phyloP scores from a whole-genome alignment of 2,329 filamentous ascomycete species.

The Ascochyta koolunga region DNA sequence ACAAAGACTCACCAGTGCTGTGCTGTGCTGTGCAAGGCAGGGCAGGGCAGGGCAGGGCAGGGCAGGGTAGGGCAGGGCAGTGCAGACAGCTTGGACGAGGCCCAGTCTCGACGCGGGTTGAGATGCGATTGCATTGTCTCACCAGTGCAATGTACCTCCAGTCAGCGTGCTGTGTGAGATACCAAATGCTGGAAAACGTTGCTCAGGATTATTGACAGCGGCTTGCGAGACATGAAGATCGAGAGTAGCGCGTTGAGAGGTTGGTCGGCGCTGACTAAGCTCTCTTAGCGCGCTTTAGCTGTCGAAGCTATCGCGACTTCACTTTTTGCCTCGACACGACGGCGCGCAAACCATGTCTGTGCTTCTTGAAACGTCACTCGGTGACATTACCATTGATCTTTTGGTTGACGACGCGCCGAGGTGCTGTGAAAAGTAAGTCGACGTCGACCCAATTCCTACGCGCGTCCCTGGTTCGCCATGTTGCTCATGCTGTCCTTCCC shows the following conservation, averaged over 20 bases:
- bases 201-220: conserved; percentile 21
- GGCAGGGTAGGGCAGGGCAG: too few relatives aligned
- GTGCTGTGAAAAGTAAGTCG: conserved; percentile 89
- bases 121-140: background rate
- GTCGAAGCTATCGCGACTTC: conserved; percentile 8
- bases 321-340: conserved; percentile 15
- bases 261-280: conserved; percentile 31
- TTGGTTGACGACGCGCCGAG: conserved; percentile 87
- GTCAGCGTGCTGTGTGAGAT: background rate
- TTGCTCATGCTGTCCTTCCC: conserved; percentile 26
- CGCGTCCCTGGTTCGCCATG: conserved; percentile 15
- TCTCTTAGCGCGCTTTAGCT: background rate
- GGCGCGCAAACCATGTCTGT: conserved; percentile 73
- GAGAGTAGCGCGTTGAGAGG: conserved; percentile 1
- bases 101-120: background rate
- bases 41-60: too few relatives aligned
- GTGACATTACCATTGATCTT: conserved; percentile 94
- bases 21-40: too few relatives aligned
- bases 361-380: conserved; percentile 87
- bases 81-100: background rate
- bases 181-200: conserved; percentile 22
- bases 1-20: background rate
- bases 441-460: conserved; percentile 46
- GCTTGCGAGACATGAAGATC: conserved; percentile 14
- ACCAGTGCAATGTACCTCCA: background rate